Conservation (phyloP, 1,284 basidiomycete genomes). For the Cutaneotrichosporon arboriforme region DNA sequence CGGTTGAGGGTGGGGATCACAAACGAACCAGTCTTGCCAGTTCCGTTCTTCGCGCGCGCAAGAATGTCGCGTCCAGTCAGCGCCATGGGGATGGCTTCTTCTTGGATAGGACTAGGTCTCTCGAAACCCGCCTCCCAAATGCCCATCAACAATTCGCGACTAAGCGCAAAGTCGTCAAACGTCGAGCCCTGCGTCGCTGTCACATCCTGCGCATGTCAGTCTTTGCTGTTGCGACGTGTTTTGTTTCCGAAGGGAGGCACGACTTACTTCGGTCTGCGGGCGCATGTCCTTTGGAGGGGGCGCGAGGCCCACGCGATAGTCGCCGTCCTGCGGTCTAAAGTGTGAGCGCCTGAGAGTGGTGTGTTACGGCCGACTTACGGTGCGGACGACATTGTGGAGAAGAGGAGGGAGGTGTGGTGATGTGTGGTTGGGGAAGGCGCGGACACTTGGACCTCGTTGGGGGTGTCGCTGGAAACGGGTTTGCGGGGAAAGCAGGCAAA, state of each 20-base stretch:
- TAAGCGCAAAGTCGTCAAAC: conserved; percentile 80
- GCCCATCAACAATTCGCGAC: conserved; percentile 78
- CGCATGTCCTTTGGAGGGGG: conserved; percentile 84
- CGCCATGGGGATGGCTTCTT: conserved; percentile 88
- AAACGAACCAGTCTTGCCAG: conserved; percentile 80
- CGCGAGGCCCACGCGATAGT: conserved; percentile 54
- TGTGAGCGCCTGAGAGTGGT: background rate
- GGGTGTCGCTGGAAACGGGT: background rate
- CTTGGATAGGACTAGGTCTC: conserved; percentile 94
- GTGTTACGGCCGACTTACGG: conserved; percentile 26
- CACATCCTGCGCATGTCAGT: conserved; percentile 59
- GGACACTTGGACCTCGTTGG: background rate
- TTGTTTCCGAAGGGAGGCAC: background rate
- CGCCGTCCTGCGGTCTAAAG: conserved; percentile 13
- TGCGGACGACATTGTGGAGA: conserved; percentile 44
- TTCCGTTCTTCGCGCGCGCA: conserved; percentile 54
- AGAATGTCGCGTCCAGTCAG: conserved; percentile 84
- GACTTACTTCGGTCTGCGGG: conserved; percentile 73
- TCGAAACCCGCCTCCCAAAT: conserved; percentile 98
- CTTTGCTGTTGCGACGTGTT: background rate
- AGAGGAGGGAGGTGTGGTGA: background rate
- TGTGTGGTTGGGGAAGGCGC: background rate
- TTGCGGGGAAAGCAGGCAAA: background rate
- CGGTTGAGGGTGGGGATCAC: conserved; percentile 95
- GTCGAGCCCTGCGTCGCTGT: conserved; percentile 83